Base-by-base conservation (phyloP, 2,329 filamentous ascomycete species). In the Periconia macrospinosa region DNA sequence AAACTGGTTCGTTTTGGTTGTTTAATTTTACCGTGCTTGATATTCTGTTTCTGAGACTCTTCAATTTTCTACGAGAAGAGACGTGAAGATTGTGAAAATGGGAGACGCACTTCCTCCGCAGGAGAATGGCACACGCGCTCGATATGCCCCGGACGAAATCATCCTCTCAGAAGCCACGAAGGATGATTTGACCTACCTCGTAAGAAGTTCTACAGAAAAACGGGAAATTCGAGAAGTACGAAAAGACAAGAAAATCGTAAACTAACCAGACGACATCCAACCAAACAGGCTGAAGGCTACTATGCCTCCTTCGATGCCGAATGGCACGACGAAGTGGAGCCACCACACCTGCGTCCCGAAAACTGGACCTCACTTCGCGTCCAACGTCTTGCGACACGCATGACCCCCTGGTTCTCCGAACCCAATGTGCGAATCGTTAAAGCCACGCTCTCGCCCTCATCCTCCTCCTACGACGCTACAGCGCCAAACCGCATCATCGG, bases 401-500 rank as follows among this genome's bases (percentile, higher is more conserved):
- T 55, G 56, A 45, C 20, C 5, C 56, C 56, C 18, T 58, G 50
- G 56, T n/a, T 58, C 18, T 30, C 23, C 7, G 53, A 55, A 43
- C 53, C 56, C 8, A 49, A 55, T 37, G 53, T 50, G 1, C 46
- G 45, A 9, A 45, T 43, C 43, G 55, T 49, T 13, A 55, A 53
- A 48, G 53, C 45, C 8, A 53, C 46, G 14, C 47, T 53, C 14
- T n/a, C 17, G n/a, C 52, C 52, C 9, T 43, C 48, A 2, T 42
- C 55, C 2, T 33, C 48, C 20, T 27, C 42, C 7, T 57, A 46
- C 33, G 52, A 57, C 33, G 3, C 53, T 7, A 17, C 37, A 18
- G 19, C 41, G 17, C 53, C 56, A 8, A 53, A 53, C 23, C 49
- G 53, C 18, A 41, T 55, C 19, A 58, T 58, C 33, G 56, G 56